Percentiles rank a stretch among this genome's conserved stretches.
These are phyloP conservation scores for Bipolaris sorokiniana DNA, from an alignment of 2,329 filamentous ascomycete genomes.

Conservation along the genomic window DNA sequence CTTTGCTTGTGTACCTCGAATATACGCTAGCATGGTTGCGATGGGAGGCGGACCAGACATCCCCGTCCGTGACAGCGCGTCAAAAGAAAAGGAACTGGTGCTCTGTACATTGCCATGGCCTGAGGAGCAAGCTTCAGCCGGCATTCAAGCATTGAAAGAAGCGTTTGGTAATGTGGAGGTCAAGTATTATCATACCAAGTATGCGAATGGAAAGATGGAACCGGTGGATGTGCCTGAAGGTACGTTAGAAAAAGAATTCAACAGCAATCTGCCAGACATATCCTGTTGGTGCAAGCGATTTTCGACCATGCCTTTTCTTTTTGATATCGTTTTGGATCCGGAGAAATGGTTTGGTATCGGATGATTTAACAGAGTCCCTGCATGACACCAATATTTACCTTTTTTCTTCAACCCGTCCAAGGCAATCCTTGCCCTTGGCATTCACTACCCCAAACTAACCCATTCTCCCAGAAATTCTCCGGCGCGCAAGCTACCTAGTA, in stretches of 20 bases:
- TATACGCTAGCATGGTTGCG: constrained; percentile 29
- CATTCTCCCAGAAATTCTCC: constrained; percentile 45
- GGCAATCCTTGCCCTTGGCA: neutral
- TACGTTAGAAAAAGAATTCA: constrained; percentile 24
- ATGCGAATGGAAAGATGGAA: constrained; percentile 48
- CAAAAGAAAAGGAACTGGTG: constrained; percentile 42
- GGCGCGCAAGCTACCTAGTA: constrained; percentile 55
- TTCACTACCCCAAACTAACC: neutral
- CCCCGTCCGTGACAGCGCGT: constrained; percentile 32
- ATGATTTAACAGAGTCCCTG: neutral
- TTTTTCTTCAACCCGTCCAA: neutral
- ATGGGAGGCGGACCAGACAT: constrained; percentile 55
- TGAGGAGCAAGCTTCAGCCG: constrained; percentile 27
- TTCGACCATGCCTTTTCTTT: neutral
- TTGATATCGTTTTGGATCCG: neutral
- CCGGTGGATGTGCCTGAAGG: constrained; percentile 48
- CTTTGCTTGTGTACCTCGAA: neutral
- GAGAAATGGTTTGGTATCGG: neutral
- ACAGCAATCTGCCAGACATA: neutral
- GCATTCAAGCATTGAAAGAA: constrained; percentile 34
- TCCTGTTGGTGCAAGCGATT: neutral
- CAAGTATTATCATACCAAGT: constrained; percentile 34
- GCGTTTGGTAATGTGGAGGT: constrained; percentile 43
- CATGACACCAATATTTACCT: neutral
- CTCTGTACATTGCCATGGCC: constrained; percentile 54